Evolutionary conservation across 345 rosid species (phyloP).

Genomic region (Toxicodendron radicans): DNA sequence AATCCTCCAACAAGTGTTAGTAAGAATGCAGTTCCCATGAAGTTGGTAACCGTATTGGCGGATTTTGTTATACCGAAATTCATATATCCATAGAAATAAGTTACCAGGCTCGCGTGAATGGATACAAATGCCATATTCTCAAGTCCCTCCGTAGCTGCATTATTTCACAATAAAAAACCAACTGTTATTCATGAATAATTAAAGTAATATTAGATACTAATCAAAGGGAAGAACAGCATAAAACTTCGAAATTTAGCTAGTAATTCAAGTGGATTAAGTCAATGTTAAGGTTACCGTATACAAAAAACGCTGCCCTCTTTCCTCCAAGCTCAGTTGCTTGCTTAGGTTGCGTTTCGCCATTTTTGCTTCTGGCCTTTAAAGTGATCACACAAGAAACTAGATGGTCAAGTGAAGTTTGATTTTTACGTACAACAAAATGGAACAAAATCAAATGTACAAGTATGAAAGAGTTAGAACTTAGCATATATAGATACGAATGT

Average conservation of each 20-base stretch:
- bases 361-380: slow-evolving; percentile 29
- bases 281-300: slow-evolving; percentile 31
- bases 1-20: slow-evolving; percentile 62
- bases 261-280: not conserved
- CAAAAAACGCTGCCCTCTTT: slow-evolving; percentile 46
- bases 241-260: not conserved
- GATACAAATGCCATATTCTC: slow-evolving; percentile 65
- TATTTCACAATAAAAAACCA: not conserved
- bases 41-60: slow-evolving; percentile 63
- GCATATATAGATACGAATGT: too few relatives aligned
- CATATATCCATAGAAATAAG: slow-evolving; percentile 60
- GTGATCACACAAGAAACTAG: not conserved
- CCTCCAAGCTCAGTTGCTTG: slow-evolving; percentile 39
- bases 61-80: slow-evolving; percentile 63
- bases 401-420: not conserved
- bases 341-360: slow-evolving; percentile 23
- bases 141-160: slow-evolving; percentile 50
- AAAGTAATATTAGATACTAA: not conserved
- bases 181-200: too few relatives aligned
- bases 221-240: not conserved
- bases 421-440: not conserved
- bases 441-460: not conserved
- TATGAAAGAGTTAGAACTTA: too few relatives aligned
- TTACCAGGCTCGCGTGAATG: slow-evolving; percentile 47
- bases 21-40: slow-evolving; percentile 54